Evolutionary conservation across 129 eudicot species (phyloP), one percentile per base, ranked within the genome.

Genomic region (Dittrichia graveolens): DNA sequence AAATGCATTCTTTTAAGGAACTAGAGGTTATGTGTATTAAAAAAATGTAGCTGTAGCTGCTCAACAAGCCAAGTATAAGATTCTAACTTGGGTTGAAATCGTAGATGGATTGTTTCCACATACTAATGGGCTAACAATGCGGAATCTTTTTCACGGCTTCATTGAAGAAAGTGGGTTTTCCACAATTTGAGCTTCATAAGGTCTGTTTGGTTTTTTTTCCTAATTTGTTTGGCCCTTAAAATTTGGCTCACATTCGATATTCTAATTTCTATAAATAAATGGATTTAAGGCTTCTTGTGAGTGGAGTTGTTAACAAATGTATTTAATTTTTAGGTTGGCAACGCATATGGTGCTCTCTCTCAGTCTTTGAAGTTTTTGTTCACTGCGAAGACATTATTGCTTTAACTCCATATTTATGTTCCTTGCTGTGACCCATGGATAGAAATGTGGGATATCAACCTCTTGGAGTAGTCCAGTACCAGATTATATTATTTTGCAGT

Each of bases 31-130:
- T 82, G 65, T 60, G 56, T 70, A 24, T 24, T 24, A 65, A 67
- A 82, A 73, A 73, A 69, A 77, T 41, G 6, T 47, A 24, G 56
- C 5, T 65, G 16, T 46, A 66, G 73, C 8, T 67, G 34, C 61
- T 38, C 2, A 67, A 35, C 59, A 31, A 37, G 31, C 47, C 60
- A 67, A 34, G 35, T 67, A 67, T 7, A 55, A 72, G 75, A 43
- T 77, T 85, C 96, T 90, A 83, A 90, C 93, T 82, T 89, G 90
- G 80, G 71, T 84, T 90, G 90, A 87, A 86, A 86, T 87, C 87
- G 90, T 89, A 84, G 90, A 87, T 90, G 93, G 91, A 79, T 81
- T 89, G 72, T 86, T 83, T 89, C 87, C 91, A 87, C 85, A 90
- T 89, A 83, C 86, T 90, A 86, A 86, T 83, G 90, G 81, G 95